phyloP scores from a whole-genome alignment of 2,329 filamentous ascomycete genomes.

The Colletotrichum tanaceti region DNA sequence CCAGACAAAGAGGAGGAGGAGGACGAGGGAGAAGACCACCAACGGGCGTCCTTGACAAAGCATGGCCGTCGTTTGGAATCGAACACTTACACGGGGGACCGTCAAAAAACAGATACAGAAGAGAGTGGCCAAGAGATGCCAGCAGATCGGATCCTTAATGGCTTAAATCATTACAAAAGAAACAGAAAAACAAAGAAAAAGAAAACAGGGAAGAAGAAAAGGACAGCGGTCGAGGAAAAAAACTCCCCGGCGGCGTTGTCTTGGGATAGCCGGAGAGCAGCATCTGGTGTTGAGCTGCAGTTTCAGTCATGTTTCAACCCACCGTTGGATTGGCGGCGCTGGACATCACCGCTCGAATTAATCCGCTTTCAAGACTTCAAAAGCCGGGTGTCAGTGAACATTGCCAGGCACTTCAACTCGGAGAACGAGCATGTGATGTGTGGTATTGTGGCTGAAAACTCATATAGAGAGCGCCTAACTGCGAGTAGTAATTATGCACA shows the following conservation, averaged over 20 bases:
- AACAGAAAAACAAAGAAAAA: no score
- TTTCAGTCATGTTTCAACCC: constrained; percentile 35
- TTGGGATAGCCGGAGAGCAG: no score
- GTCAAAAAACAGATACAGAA: constrained; percentile 6
- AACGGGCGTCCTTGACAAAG: constrained; percentile 31
- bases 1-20: constrained; percentile 30
- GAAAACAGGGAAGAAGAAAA: no score
- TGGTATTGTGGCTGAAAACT: neutral
- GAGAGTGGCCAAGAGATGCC: neutral
- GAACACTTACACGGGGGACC: neutral
- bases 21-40: constrained; percentile 25
- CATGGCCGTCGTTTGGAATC: constrained; percentile 24
- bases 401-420: neutral
- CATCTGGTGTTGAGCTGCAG: neutral
- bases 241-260: no score
- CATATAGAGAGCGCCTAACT: neutral
- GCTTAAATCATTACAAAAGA: no score
- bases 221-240: no score
- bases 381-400: no score
- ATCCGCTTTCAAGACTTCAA: no score
- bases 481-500: no score
- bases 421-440: neutral
- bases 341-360: neutral
- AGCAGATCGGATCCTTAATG: neutral
- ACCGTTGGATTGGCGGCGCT: neutral